Conservation (phyloP, 805 yeast species). For the Kodamaea leandrae region DNA sequence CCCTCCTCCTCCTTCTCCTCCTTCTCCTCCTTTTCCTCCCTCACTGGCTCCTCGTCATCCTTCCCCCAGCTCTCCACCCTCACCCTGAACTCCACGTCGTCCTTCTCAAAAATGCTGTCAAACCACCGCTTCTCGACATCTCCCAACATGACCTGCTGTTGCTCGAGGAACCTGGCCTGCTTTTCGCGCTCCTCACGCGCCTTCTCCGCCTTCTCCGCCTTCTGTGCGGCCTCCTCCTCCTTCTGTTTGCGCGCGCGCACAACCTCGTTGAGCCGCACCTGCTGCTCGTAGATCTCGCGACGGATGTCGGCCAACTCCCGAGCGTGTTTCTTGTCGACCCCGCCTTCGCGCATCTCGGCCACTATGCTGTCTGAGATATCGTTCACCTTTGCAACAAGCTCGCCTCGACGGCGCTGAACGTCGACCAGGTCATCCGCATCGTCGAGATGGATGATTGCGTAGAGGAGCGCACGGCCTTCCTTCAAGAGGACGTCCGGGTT, state of each 20-base stretch:
- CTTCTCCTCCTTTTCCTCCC: constrained; percentile 1
- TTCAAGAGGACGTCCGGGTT: constrained; percentile 33
- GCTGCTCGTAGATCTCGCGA: constrained; percentile 26
- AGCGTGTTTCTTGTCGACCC: constrained; percentile 22
- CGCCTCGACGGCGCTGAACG: constrained; percentile 24
- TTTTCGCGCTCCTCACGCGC: constrained; percentile 4
- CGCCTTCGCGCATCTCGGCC: constrained; percentile 18
- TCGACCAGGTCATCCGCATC: constrained; percentile 4
- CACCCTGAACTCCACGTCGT: constrained; percentile 12
- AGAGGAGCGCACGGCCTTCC: constrained; percentile 37
- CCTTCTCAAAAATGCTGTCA: constrained; percentile 10
- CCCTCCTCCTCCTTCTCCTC: constrained; percentile 1
- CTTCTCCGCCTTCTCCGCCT: constrained; percentile 4
- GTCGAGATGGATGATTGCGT: constrained; percentile 26
- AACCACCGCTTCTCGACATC: constrained; percentile 11
- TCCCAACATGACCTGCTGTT: constrained; percentile 14
- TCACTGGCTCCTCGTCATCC: constrained; percentile 5
- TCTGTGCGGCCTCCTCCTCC: constrained; percentile 8
- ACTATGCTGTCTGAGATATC: constrained; percentile 30
- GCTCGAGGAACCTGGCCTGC: constrained; percentile 5
- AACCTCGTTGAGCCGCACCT: constrained; percentile 3
- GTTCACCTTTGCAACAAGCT: constrained; percentile 30
- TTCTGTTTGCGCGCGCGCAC: constrained; percentile 16
- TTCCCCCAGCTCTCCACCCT: constrained; percentile 23
- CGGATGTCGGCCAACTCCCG: constrained; percentile 22